These are phyloP conservation scores for Pseudogymnoascus sp. DNA, from an alignment of 2,329 filamentous ascomycete genomes.

Conservation along the genomic window DNA sequence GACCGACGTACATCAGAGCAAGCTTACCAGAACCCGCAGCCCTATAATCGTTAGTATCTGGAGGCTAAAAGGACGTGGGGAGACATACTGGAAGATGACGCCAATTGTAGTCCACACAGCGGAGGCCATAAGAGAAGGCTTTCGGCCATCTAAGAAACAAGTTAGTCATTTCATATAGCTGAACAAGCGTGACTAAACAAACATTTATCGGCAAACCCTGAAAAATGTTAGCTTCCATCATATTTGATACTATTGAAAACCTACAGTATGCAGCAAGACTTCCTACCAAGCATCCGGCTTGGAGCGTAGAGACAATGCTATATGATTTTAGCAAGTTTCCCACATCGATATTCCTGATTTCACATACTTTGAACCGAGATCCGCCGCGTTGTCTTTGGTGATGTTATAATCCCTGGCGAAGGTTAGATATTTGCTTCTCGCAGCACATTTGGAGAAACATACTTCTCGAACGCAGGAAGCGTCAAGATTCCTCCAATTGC, in stretches of 20 bases:
- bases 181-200: background rate
- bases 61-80: background rate
- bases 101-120: slow-evolving; percentile 53
- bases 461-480: slow-evolving; percentile 54
- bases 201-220: slow-evolving; percentile 29
- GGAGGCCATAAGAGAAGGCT: slow-evolving; percentile 43
- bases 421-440: slow-evolving; percentile 38
- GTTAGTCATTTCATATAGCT: background rate
- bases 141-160: slow-evolving; percentile 19
- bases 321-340: background rate
- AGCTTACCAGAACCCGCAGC: slow-evolving; percentile 52
- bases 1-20: slow-evolving; percentile 57
- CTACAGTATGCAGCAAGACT: slow-evolving; percentile 42
- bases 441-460: slow-evolving; percentile 18
- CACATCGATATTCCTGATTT: background rate
- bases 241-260: slow-evolving; percentile 1
- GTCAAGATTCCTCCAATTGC: slow-evolving; percentile 72
- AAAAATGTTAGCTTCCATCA: background rate
- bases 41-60: background rate
- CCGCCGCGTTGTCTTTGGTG: slow-evolving; percentile 11
- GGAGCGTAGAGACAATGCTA: slow-evolving; percentile 60
- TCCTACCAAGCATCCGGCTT: slow-evolving; percentile 61
- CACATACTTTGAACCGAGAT: background rate
- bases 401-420: slow-evolving; percentile 32
- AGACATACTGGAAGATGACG: slow-evolving; percentile 50